phyloP scores from a whole-genome alignment of 768 basidiomycete genomes.

The Mycena filopes region DNA sequence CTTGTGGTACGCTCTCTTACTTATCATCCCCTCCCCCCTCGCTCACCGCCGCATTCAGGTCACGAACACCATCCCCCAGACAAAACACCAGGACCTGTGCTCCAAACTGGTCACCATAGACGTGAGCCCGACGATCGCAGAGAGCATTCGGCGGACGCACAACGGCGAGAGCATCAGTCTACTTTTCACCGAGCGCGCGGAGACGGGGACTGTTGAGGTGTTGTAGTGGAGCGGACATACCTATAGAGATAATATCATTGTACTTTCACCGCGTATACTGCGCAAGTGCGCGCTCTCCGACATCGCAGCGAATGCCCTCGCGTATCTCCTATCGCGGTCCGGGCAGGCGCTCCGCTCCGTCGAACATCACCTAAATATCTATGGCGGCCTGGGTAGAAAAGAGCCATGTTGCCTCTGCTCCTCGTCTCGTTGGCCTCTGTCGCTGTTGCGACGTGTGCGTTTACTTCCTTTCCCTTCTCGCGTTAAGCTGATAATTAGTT shows the following conservation, averaged over 20 bases:
- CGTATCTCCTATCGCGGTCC: conserved; percentile 15
- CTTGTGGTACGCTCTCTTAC: conserved; percentile 75
- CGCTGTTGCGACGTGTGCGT: conserved; percentile 26
- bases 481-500: background rate
- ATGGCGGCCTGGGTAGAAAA: no score
- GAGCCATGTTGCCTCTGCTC: conserved; percentile 22
- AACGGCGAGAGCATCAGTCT: conserved; percentile 94
- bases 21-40: conserved; percentile 10
- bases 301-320: background rate
- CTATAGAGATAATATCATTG: conserved; percentile 13
- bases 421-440: conserved; percentile 6
- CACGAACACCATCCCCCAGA: conserved; percentile 95
- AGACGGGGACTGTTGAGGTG: conserved; percentile 54
- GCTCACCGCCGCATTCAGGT: conserved; percentile 62
- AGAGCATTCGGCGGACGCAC: conserved; percentile 94
- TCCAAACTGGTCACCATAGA: conserved; percentile 91
- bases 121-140: conserved; percentile 91
- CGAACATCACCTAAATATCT: background rate
- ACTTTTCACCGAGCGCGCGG: conserved; percentile 87
- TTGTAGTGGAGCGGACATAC: conserved; percentile 35
- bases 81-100: conserved; percentile 66
- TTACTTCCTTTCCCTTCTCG: background rate
- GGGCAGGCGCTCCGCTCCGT: conserved; percentile 1
- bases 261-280: background rate
- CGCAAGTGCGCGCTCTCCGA: background rate